Evolutionary conservation across 2,329 filamentous ascomycete genomes (phyloP).

Genomic region (Fusarium drepaniforme): DNA sequence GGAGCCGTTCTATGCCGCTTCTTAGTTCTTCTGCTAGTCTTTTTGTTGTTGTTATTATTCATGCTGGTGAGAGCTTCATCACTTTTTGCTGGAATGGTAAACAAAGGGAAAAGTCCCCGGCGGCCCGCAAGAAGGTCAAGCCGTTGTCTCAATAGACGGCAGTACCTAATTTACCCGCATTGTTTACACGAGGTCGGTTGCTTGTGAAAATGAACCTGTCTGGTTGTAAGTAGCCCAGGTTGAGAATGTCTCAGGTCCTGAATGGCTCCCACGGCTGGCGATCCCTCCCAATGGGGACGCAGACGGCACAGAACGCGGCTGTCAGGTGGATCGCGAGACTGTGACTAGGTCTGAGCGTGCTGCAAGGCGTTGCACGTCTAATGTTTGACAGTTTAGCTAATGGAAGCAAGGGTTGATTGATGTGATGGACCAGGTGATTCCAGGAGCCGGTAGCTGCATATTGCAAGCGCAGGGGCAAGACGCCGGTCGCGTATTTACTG

Average conservation of each 20-base stretch:
- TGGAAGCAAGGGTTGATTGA: conserved; percentile 34
- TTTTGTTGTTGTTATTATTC: not conserved
- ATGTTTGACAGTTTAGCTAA: conserved; percentile 26
- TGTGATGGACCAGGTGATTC: conserved; percentile 25
- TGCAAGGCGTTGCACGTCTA: conserved; percentile 36
- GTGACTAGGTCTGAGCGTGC: conserved; percentile 26
- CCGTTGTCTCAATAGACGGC: conserved; percentile 27
- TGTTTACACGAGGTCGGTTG: conserved; percentile 9
- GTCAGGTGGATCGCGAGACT: conserved; percentile 30
- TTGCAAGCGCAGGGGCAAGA: conserved; percentile 31
- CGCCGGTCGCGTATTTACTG: conserved; percentile 13
- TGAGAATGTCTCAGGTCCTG: conserved; percentile 34
- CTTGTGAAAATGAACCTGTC: conserved; percentile 11
- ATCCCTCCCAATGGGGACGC: conserved; percentile 18
- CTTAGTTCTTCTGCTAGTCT: conserved; percentile 3
- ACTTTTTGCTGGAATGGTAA: conserved; percentile 35
- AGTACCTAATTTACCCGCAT: conserved; percentile 37
- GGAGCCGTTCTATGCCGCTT: conserved; percentile 1
- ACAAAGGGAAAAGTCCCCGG: conserved; percentile 23
- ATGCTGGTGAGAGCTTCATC: not conserved
- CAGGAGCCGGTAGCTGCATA: conserved; percentile 29
- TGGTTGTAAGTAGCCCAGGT: not conserved
- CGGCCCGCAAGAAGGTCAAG: conserved; percentile 21
- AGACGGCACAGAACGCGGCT: not conserved
- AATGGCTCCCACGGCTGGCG: conserved; percentile 18